Evolutionary conservation across 2,329 filamentous ascomycete genomes (phyloP), one percentile per base, ranked within the genome.

Genomic region (Fusarium chaquense): DNA sequence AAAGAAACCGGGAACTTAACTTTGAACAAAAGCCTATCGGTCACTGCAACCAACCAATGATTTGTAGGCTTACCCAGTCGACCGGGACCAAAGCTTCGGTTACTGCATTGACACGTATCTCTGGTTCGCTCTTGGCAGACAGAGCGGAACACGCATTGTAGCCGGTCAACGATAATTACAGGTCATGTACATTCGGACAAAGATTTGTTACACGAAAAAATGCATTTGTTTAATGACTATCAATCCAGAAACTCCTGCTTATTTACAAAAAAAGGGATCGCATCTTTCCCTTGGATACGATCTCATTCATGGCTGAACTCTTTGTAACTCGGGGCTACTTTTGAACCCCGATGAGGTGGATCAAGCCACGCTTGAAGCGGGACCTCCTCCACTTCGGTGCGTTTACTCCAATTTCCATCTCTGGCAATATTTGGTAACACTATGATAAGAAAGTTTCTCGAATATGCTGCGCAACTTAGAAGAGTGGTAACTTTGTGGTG

Each of bases 251-350:
- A 26, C 32, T 16, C 28, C 22, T 15, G 24, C 13, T 24, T 65
- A 65, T 65, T 24, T 64, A 58, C 32, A 65, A 22, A 15, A 13
- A 7, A 13, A 22, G 24, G 28, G 15, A 26, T 55, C 12, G 6
- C 22, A 40, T 41, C 10, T 26, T 41, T 22, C 46, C 33, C 12
- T n/a, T 20, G 5, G 9, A 13, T 18, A 22, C 20, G 13, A 20
- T 36, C 30, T 44, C 24, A 28, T 26, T 33, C 6, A 20, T 35
- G 5, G 22, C 13, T 8, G 1, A 24, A 22, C 10, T 18, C n/a
- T 28, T 33, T 15, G 12, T 6, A 22, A 10, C 24, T 30, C 49
- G 49, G 49, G n/a, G 24, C 36, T 52, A 52, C 15, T 52, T 52
- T 20, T 52, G 13, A 16, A 4, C 10, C 13, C 49, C 24, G 49